phyloP scores from a whole-genome alignment of 768 basidiomycete genomes.

The Megacollybia marginata region DNA sequence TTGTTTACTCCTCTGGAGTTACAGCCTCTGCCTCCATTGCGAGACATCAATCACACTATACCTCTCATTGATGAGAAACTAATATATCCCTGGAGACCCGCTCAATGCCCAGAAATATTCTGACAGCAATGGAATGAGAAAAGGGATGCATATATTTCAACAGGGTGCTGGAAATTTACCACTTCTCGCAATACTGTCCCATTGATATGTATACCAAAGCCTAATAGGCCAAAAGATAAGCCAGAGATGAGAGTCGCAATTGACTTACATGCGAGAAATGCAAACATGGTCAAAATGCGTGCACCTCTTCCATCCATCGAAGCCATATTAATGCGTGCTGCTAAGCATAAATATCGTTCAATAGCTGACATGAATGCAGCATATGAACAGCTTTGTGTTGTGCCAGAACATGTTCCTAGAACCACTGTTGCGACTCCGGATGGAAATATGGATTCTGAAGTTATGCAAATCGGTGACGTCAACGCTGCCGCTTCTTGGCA shows the following conservation, averaged over 20 bases:
- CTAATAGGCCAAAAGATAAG: conserved; percentile 12
- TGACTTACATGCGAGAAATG: conserved; percentile 25
- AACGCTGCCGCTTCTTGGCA: conserved; percentile 35
- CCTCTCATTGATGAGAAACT: conserved; percentile 27
- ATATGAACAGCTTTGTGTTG: conserved; percentile 28
- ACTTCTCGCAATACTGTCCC: conserved; percentile 26
- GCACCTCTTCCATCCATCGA: conserved; percentile 20
- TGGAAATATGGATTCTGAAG: conserved; percentile 35
- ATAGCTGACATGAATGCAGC: conserved; percentile 27
- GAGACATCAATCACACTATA: conserved; percentile 34
- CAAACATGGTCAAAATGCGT: conserved; percentile 24
- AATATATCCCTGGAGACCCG: conserved; percentile 24
- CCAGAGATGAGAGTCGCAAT: conserved; percentile 20
- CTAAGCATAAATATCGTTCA: conserved; percentile 13
- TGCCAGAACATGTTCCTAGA: conserved; percentile 20
- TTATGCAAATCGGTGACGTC: conserved; percentile 24
- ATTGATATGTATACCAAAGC: conserved; percentile 23
- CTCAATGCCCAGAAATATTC: conserved; percentile 31
- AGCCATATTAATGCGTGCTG: conserved; percentile 14
- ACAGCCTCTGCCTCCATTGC: conserved; percentile 25
- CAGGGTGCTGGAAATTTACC: conserved; percentile 22
- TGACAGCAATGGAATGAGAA: conserved; percentile 21
- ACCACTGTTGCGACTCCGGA: conserved; percentile 27
- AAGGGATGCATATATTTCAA: conserved; percentile 17
- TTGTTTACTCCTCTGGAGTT: conserved; percentile 19